Evolutionary conservation across 805 yeast species (phyloP).

Genomic region (Metschnikowia gelsemii): DNA sequence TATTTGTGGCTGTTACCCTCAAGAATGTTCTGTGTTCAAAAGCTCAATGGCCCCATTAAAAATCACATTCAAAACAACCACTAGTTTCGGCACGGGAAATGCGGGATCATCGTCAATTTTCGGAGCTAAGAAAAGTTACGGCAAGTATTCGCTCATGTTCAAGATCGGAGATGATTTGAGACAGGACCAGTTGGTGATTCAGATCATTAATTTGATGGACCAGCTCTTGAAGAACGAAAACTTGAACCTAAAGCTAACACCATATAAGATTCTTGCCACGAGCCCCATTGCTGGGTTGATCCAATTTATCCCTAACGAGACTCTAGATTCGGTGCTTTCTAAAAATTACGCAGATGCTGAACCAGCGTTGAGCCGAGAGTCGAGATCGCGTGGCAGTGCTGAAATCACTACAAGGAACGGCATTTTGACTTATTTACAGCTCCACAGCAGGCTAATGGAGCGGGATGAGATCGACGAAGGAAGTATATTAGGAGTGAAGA

Average conservation of each 20-base stretch:
- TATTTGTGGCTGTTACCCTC: constrained; percentile 74
- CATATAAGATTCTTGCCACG: constrained; percentile 87
- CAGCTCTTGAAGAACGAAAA: constrained; percentile 84
- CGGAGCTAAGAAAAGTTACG: constrained; percentile 33
- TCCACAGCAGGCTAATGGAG: constrained; percentile 45
- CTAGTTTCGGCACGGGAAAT: constrained; percentile 20
- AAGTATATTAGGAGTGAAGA: constrained; percentile 15
- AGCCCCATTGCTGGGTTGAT: constrained; percentile 90
- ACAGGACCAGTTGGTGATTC: constrained; percentile 96
- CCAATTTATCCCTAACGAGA: constrained; percentile 91
- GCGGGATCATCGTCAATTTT: constrained; percentile 31
- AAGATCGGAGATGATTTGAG: constrained; percentile 94
- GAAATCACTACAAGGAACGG: constrained; percentile 46
- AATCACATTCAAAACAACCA: constrained; percentile 64
- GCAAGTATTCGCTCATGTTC: constrained; percentile 78
- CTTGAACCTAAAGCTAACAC: constrained; percentile 80
- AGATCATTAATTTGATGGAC: constrained; percentile 89
- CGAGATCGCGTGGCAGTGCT: constrained; percentile 9
- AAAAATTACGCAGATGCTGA: constrained; percentile 18
- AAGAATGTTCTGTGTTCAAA: constrained; percentile 83
- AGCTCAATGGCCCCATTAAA: constrained; percentile 88
- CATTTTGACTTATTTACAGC: constrained; percentile 66
- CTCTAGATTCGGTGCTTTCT: constrained; percentile 74
- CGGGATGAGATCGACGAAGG: constrained; percentile 29
- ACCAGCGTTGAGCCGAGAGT: background rate